A percentile compares a stretch with the other conserved stretches of the same genome.
Conservation (phyloP, 2,329 filamentous ascomycete genomes). For the Calonectria multiphialidica region DNA sequence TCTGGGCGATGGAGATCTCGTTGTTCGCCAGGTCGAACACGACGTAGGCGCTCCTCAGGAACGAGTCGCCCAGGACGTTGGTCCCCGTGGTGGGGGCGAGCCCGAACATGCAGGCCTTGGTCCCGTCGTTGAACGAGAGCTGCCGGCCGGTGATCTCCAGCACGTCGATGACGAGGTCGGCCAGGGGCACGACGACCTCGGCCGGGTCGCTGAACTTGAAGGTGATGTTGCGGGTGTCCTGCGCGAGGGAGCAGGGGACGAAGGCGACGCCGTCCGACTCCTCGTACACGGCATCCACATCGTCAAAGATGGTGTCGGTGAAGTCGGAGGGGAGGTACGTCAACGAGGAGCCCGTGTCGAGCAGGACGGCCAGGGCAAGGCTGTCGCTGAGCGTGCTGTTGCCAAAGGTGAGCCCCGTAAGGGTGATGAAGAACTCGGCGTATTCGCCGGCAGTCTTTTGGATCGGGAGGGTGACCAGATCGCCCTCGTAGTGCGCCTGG, state of each 20-base stretch:
- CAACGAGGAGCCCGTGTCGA: slow-evolving; percentile 78
- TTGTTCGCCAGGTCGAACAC: slow-evolving; percentile 82
- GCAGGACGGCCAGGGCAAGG: slow-evolving; percentile 71
- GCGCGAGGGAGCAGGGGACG: slow-evolving; percentile 68
- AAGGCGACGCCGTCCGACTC: slow-evolving; percentile 66
- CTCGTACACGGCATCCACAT: slow-evolving; percentile 71
- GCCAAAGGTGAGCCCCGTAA: slow-evolving; percentile 69
- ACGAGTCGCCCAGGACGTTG: slow-evolving; percentile 80
- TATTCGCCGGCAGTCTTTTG: slow-evolving; percentile 65
- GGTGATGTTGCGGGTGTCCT: slow-evolving; percentile 55
- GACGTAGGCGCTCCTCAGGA: slow-evolving; percentile 80
- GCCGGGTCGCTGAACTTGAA: slow-evolving; percentile 66
- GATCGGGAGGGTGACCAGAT: slow-evolving; percentile 76
- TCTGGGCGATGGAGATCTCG: slow-evolving; percentile 77
- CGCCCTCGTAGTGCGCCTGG: slow-evolving; percentile 71
- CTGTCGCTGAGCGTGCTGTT: slow-evolving; percentile 56
- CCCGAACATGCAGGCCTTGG: slow-evolving; percentile 74
- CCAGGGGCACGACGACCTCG: slow-evolving; percentile 66
- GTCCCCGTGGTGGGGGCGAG: slow-evolving; percentile 68
- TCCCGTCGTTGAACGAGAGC: slow-evolving; percentile 66
- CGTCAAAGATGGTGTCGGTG: slow-evolving; percentile 65
- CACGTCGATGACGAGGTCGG: slow-evolving; percentile 70
- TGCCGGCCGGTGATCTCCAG: slow-evolving; percentile 59
- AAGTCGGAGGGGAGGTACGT: slow-evolving; percentile 74
- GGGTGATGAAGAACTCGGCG: slow-evolving; percentile 75